Evolutionary conservation across 495 filamentous ascomycete species (phyloP).

Genomic region (Massariosphaeria phaeospora): DNA sequence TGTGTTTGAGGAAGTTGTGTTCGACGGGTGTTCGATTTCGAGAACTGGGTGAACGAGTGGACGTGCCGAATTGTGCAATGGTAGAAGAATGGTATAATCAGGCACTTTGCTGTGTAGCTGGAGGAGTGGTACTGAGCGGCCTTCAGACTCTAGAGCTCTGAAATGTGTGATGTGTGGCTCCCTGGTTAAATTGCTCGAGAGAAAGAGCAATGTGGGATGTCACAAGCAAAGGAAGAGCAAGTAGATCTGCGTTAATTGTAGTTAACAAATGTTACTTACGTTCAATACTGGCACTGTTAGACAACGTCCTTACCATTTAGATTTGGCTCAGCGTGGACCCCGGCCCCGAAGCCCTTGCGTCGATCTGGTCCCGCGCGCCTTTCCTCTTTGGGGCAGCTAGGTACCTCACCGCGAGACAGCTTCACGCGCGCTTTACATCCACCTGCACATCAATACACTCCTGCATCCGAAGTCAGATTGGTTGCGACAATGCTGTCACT

Average conservation of each 20-base stretch:
- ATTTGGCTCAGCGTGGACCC: not conserved
- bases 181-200: not conserved
- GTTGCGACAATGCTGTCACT: constrained; percentile 9
- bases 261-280: no score
- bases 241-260: no score
- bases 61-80: not conserved
- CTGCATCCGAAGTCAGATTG: not conserved
- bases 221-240: not conserved
- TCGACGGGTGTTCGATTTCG: not conserved
- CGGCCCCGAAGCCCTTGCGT: no score
- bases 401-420: not conserved
- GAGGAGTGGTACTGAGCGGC: not conserved
- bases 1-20: not conserved
- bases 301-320: not conserved
- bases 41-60: not conserved
- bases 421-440: not conserved
- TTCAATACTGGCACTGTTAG: no score
- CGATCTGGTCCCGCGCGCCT: no score
- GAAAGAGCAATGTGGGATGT: not conserved
- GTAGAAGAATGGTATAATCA: not conserved
- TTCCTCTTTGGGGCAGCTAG: no score
- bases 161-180: not conserved
- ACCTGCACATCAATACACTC: not conserved
- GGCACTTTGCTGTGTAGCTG: not conserved
- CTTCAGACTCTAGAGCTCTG: not conserved